Evolutionary conservation across 129 eudicot species (phyloP), one percentile per base, ranked within the genome.

Genomic region (Artemisia tridentata): DNA sequence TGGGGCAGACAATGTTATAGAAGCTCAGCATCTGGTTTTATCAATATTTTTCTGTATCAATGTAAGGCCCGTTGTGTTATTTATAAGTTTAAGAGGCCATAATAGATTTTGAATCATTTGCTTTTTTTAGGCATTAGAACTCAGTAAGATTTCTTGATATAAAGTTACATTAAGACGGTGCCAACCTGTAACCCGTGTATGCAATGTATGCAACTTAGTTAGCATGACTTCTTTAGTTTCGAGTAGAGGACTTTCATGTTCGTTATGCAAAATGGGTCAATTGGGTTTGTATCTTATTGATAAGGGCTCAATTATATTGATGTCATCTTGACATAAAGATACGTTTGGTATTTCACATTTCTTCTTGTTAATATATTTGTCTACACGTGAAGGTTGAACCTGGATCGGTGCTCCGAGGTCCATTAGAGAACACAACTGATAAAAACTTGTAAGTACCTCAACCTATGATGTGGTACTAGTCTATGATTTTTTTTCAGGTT

Each of bases 21-120:
- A 93, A 83, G 99, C 99, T 67, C 97, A 90, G 74, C 99, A 82
- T 82, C 83, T 93, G 77, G 91, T 90, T 82, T 58, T 93, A 59
- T 93, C 99, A 80, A 74, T 93, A 69, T 93, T 89, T 78, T 89
- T 88, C 79, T 82, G 85, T 78, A 82, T 93, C 73, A 85, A 74
- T 79, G 99, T 93, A 86, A 84, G 86, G 65, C 77, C 79, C 74
- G 43, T 86, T 82, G 51, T 66, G 16, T 67, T 31, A 55, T 57
- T n/a, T 67, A 48, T 31, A 25, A 59, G 12, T 63, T 64, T 77
- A 47, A 14, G 34, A 71, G 53, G 29, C 50, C 38, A 46, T 58
- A 72, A 57, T 21, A 45, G 29, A 72, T 48, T 61, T 17, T 38
- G 12, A 11, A 13, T 11, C 15, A 10, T 6, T 60, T 17, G 19